Conservation (phyloP, 352 stramenopile genomes). For the Pilasporangium apinafurcum region DNA sequence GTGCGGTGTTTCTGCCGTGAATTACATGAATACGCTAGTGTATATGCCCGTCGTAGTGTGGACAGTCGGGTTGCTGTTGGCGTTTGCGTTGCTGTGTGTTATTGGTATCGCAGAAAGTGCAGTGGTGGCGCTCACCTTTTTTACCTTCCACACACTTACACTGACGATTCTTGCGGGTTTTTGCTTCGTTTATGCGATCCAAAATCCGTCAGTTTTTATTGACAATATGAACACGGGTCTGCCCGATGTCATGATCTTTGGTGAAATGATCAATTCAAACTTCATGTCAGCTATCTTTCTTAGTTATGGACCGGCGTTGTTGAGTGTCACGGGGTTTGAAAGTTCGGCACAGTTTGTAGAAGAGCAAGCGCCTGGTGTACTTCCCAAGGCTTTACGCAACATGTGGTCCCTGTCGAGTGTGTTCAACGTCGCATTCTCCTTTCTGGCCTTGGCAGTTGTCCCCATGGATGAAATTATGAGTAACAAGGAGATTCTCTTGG, state of each 20-base stretch:
- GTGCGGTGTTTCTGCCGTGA: slow-evolving; percentile 52
- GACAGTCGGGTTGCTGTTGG: slow-evolving; percentile 43
- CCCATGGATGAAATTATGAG: slow-evolving; percentile 50
- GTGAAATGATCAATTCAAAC: slow-evolving; percentile 12
- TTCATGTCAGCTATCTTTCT: slow-evolving; percentile 40
- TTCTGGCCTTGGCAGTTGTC: slow-evolving; percentile 64
- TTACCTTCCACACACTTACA: slow-evolving; percentile 60
- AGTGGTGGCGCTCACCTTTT: slow-evolving; percentile 66
- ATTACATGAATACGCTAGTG: slow-evolving; percentile 73
- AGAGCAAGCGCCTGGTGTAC: slow-evolving; percentile 70
- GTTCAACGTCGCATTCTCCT: slow-evolving; percentile 72
- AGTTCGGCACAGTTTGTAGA: slow-evolving; percentile 82
- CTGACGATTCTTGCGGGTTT: slow-evolving; percentile 43
- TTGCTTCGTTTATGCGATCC: slow-evolving; percentile 41
- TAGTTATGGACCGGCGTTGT: slow-evolving; percentile 54
- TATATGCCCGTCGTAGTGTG: slow-evolving; percentile 33
- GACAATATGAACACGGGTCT: slow-evolving; percentile 47
- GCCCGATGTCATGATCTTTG: slow-evolving; percentile 24
- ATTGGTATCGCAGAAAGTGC: slow-evolving; percentile 76
- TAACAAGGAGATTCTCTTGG: slow-evolving; percentile 54
- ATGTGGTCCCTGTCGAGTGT: slow-evolving; percentile 75
- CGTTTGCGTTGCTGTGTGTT: slow-evolving; percentile 68
- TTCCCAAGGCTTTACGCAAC: slow-evolving; percentile 75
- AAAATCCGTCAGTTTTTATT: slow-evolving; percentile 42
- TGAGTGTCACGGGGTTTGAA: slow-evolving; percentile 84